These are phyloP conservation scores for Yarrowia porcina DNA, from an alignment of 805 yeast species.

Conservation along the genomic window DNA sequence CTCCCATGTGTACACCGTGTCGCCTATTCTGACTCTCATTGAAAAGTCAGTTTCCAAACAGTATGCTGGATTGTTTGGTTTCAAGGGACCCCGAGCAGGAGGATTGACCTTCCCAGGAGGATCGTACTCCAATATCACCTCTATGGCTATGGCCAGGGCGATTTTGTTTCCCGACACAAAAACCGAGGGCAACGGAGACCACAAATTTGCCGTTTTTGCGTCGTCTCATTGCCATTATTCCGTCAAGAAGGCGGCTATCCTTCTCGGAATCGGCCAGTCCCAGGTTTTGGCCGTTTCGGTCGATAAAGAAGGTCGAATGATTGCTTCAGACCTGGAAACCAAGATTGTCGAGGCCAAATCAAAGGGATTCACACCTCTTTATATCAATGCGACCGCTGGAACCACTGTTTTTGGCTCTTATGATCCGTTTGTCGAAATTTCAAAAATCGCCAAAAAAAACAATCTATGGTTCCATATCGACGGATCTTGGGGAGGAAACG, in stretches of 20 bases:
- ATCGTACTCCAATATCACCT: conserved; percentile 78
- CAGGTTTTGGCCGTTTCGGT: conserved; percentile 64
- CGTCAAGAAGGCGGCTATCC: conserved; percentile 75
- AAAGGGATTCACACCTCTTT: conserved; percentile 68
- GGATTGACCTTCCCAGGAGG: conserved; percentile 88
- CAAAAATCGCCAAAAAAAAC: conserved; percentile 51
- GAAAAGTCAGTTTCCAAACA: conserved; percentile 65
- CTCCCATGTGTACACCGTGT: conserved; percentile 78
- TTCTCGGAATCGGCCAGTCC: conserved; percentile 65
- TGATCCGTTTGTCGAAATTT: conserved; percentile 61
- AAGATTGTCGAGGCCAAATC: conserved; percentile 45
- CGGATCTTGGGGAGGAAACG: conserved; percentile 91
- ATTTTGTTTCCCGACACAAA: conserved; percentile 67
- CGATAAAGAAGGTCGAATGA: conserved; percentile 55
- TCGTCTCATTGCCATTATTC: conserved; percentile 75
- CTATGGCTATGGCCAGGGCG: conserved; percentile 72
- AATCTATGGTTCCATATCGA: conserved; percentile 79
- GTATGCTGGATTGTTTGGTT: conserved; percentile 68
- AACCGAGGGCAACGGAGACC: conserved; percentile 49
- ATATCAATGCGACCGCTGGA: conserved; percentile 81
- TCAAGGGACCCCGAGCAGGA: conserved; percentile 55
- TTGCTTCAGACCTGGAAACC: conserved; percentile 45
- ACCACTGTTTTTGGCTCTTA: conserved; percentile 84
- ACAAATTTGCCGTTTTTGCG: conserved; percentile 66
- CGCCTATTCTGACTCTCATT: conserved; percentile 73